A percentile compares a stretch with the other conserved stretches of the same genome.
phyloP scores from a whole-genome alignment of 139 green algal species.

The Nannochloris sp. region DNA sequence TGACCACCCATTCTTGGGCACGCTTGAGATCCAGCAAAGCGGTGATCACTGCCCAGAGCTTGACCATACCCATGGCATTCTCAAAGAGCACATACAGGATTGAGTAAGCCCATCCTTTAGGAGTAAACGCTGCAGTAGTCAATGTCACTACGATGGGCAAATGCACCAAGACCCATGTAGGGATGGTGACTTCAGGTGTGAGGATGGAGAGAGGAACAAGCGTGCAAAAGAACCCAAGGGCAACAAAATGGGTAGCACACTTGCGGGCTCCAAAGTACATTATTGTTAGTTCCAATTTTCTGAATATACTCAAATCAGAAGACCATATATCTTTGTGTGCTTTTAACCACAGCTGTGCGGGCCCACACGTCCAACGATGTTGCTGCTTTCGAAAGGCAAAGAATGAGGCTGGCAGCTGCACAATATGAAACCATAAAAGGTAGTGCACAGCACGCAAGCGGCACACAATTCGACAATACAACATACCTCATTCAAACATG shows the following conservation, averaged over 20 bases:
- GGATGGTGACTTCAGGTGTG: conserved; percentile 47
- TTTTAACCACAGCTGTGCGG: conserved; percentile 67
- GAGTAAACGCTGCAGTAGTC: conserved; percentile 65
- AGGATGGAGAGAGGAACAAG: conserved; percentile 54
- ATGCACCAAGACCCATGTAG: conserved; percentile 73
- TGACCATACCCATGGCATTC: conserved; percentile 82
- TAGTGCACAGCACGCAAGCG: not conserved
- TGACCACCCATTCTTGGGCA: conserved; percentile 82
- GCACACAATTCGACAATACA: not conserved
- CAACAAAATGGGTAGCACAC: conserved; percentile 67
- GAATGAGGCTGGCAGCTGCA: conserved; percentile 74
- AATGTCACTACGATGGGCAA: conserved; percentile 66
- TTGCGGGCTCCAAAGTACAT: conserved; percentile 75
- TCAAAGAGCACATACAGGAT: conserved; percentile 82
- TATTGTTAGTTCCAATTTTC: conserved; percentile 68
- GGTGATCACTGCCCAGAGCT: conserved; percentile 63
- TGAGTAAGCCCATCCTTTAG: conserved; percentile 43
- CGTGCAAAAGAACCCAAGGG: conserved; percentile 74
- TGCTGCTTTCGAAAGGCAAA: conserved; percentile 96
- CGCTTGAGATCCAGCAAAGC: conserved; percentile 48
- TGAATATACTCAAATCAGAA: conserved; percentile 35
- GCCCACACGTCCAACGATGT: conserved; percentile 85
- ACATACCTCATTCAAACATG: conserved; percentile 56
- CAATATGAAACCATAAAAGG: not conserved
- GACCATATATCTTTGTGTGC: conserved; percentile 50